These are phyloP conservation scores for Leishmania braziliensis DNA, from an alignment of 208 protist species.

Conservation along the genomic window DNA sequence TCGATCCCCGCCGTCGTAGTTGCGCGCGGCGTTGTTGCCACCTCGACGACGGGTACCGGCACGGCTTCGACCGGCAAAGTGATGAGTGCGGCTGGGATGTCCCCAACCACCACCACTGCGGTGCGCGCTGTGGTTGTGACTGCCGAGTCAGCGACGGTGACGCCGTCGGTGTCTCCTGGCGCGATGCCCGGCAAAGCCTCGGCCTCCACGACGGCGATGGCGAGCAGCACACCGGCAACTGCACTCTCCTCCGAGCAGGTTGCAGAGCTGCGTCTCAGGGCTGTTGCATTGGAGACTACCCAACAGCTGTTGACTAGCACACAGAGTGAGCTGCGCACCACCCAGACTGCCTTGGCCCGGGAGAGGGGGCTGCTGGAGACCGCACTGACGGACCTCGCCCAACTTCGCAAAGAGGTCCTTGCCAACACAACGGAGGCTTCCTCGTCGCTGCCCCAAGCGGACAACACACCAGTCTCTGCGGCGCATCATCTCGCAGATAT, in stretches of 20 bases:
- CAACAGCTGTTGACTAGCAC: constrained; percentile 24
- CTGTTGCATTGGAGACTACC: constrained; percentile 21
- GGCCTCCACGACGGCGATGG: not conserved
- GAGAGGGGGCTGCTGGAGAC: constrained; percentile 9
- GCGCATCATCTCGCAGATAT: constrained; percentile 12
- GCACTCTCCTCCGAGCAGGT: constrained; percentile 12
- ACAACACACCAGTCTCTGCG: not conserved
- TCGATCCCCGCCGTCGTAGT: not conserved
- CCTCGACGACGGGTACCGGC: not conserved
- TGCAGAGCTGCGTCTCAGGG: constrained; percentile 21
- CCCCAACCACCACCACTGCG: not conserved
- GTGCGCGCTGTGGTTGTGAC: constrained; percentile 9
- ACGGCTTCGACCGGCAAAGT: constrained; percentile 22
- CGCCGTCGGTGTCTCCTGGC: not conserved
- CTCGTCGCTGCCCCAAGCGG: not conserved
- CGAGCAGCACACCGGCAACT: not conserved
- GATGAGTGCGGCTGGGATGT: not conserved
- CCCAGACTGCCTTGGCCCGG: not conserved
- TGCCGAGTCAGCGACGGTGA: not conserved
- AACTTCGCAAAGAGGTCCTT: constrained; percentile 14
- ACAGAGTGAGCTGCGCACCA: constrained; percentile 13
- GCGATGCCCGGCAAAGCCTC: not conserved
- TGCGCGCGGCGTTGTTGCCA: constrained; percentile 11
- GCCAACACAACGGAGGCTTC: not conserved
- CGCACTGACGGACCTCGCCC: not conserved